Evolutionary conservation across 2,329 filamentous ascomycete genomes (phyloP).

Genomic region (Cordyceps javanica): DNA sequence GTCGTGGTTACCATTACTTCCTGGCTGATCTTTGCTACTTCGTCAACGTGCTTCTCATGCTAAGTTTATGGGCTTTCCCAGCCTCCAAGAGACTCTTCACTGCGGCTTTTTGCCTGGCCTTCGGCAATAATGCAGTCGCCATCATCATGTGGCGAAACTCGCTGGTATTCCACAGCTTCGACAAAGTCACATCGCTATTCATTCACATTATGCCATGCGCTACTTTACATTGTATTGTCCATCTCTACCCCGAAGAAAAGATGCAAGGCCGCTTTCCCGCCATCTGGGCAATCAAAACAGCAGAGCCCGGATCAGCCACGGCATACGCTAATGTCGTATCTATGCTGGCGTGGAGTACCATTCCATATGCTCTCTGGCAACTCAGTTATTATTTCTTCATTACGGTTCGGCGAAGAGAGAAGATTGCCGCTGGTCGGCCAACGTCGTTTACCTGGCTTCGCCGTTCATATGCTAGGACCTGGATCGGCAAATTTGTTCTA

Average conservation of each 20-base stretch:
- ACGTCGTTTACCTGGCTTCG: conserved; percentile 98
- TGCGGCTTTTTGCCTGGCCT: conserved; percentile 84
- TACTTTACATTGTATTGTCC: conserved; percentile 85
- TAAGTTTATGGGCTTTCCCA: conserved; percentile 88
- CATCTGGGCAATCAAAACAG: conserved; percentile 70
- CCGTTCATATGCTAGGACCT: conserved; percentile 80
- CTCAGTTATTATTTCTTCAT: conserved; percentile 90
- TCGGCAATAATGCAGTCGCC: conserved; percentile 93
- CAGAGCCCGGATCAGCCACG: conserved; percentile 62
- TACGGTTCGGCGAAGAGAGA: conserved; percentile 86
- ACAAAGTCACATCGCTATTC: conserved; percentile 97
- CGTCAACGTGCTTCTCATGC: conserved; percentile 77
- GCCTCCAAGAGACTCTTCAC: conserved; percentile 87
- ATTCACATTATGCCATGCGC: conserved; percentile 99
- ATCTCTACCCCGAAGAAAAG: conserved; percentile 61
- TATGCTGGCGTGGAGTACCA: conserved; percentile 92
- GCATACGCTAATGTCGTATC: conserved; percentile 71
- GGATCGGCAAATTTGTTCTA: conserved; percentile 81
- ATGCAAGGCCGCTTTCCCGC: conserved; percentile 74
- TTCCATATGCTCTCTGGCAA: conserved; percentile 93
- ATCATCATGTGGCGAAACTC: conserved; percentile 99
- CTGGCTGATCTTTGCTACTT: conserved; percentile 97
- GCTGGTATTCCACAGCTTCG: conserved; percentile 94
- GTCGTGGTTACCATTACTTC: conserved; percentile 93
- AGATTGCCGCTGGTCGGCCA: conserved; percentile 90